Evolutionary conservation across 352 stramenopile genomes (phyloP), one percentile per base, ranked within the genome.

Genomic region (Globisporangium irregulare): DNA sequence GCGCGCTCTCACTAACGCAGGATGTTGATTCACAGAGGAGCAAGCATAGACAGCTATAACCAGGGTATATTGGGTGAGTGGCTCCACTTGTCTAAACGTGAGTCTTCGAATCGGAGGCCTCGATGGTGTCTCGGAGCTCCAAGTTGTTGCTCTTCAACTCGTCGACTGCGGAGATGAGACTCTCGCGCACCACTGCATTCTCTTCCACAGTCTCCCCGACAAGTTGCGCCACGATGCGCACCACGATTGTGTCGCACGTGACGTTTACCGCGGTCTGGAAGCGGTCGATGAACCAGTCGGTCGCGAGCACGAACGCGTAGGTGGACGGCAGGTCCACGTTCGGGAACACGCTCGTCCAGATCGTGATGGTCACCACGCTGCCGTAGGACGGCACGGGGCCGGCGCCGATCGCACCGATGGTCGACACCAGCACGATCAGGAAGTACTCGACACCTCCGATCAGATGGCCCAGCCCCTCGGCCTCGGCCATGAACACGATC

Each of bases 281-380:
- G 20, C 80, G 77, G 58, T 90, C 80, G 27, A 89, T 32, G 65
- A 89, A 73, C 81, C 79, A 89, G 66, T 90, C 81, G 24, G 72
- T 87, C 25, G 78, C 82, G 12, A 89, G 73, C 38, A 91, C 72
- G 58, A 81, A 84, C 4, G 73, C 70, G 56, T 89, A 90, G 4
- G 79, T 74, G 18, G 75, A 72, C 32, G 81, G 80, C n/a, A 88
- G 62, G 4, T 69, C 36, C 4, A 75, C 67, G 9, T 50, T 72
- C 3, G 65, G 70, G 53, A 73, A 73, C 14, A 78, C 67, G 8
- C 53, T 70, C n/a, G 60, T 71, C 72, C 72, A 78, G 46, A 78
- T 70, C 41, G 70, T 72, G 41, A 74, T 74, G 36, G 68, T 66
- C 56, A 77, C 70, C 4, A 78, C 67, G 34, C 73, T 69, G 0